Conservation (phyloP, 345 rosid species). For the Heritiera fomes region DNA sequence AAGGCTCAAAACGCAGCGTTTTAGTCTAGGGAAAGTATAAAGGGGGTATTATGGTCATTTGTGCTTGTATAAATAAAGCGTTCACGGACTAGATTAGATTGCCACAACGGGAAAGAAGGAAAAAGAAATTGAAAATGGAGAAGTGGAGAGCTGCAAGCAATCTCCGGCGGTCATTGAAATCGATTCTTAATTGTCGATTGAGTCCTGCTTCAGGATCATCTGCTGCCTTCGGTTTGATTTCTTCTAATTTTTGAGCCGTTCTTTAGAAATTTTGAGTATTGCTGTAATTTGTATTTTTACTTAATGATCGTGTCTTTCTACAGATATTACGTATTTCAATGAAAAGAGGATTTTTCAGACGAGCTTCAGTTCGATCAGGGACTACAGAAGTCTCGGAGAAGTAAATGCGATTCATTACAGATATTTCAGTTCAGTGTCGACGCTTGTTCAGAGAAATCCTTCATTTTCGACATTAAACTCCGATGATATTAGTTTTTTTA, state of each 20-base stretch:
- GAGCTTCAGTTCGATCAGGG: not conserved
- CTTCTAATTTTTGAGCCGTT: not conserved
- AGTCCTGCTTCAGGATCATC: not conserved
- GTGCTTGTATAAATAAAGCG: not conserved
- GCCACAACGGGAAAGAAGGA: not conserved
- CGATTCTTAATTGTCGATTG: slow-evolving; percentile 31
- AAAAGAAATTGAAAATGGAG: slow-evolving; percentile 32
- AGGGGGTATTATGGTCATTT: slow-evolving; percentile 30
- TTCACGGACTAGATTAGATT: not conserved
- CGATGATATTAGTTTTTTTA: slow-evolving; percentile 67
- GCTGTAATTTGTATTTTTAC: not conserved
- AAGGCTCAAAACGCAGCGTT: slow-evolving; percentile 38
- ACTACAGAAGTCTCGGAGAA: slow-evolving; percentile 22
- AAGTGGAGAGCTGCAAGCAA: slow-evolving; percentile 48
- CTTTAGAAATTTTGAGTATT: not conserved
- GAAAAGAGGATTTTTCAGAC: slow-evolving; percentile 14
- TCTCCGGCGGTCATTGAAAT: slow-evolving; percentile 31
- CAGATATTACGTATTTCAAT: slow-evolving; percentile 8
- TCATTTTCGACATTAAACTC: slow-evolving; percentile 62
- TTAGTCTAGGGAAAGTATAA: not conserved
- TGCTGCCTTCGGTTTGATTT: not conserved
- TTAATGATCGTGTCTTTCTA: not conserved
- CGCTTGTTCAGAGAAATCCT: slow-evolving; percentile 56
- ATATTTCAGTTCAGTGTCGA: slow-evolving; percentile 46
- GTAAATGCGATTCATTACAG: slow-evolving; percentile 32